Base-by-base conservation (phyloP, 305 asterid genomes). In the Galium porrigens region DNA sequence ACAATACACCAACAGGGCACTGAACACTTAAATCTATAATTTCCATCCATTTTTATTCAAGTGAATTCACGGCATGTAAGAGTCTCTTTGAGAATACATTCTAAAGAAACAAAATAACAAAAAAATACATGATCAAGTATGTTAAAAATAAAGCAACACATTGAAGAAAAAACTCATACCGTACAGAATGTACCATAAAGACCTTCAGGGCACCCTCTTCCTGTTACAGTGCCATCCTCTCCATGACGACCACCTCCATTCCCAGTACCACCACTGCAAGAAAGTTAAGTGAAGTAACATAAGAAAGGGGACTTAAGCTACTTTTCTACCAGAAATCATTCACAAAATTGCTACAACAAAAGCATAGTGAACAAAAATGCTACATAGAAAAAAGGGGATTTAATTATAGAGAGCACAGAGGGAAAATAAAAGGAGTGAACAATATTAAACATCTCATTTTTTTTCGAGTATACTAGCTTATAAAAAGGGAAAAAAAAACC, bases 161-260 rank as follows among this genome's bases (percentile, higher is more conserved):
- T 44, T 25, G 79, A 73, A 62, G 12, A 51, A 63, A 72, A 67
- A 55, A 74, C 78, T 75, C 90, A 77, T 89, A 90, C 97, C 84
- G 77, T 80, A 76, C 97, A 90, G 75, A 88, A 90, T 77, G 90
- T 88, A 81, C 96, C 91, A 77, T 79, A 84, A 78, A 90, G 81
- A 77, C 97, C 97, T 81, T 81, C 80, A 67, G 97, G 97, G 83
- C 97, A 90, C 80, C 77, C 79, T 84, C 84, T 88, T 69, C 97
- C 97, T 1, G 95, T 90, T 72, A 90, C 70, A 64, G 97, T 86
- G 70, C 97, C 97, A 74, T 78, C 81, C 76, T 86, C 96, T 70
- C 97, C 97, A 8, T 29, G 76, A 77, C 71, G 83, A 72, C 96
- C 97, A 66, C 76, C 87, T 65, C 81, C 91, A 73, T 83, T 79